A percentile compares a stretch with the other conserved stretches of the same genome.
Conservation (phyloP, 1,139 yeast genomes). For the Yamadazyma dushanensis region DNA sequence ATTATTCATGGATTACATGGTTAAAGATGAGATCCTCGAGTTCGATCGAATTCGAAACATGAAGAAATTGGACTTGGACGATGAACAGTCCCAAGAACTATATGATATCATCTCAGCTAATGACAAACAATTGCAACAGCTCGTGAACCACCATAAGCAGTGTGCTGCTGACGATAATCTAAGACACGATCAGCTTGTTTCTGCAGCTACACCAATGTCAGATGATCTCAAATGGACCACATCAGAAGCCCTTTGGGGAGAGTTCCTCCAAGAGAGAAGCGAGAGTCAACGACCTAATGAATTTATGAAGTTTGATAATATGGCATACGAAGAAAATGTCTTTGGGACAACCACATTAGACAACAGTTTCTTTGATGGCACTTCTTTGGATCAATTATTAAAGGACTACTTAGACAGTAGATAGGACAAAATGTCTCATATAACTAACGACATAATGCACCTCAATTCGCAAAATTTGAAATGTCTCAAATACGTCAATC, state of each 20-base stretch:
- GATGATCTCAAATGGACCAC: too few species aligned
- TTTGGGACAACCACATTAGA: neutral
- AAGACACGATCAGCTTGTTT: too few species aligned
- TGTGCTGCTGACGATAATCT: too few species aligned
- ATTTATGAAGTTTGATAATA: conserved; percentile 8
- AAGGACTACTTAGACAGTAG: conserved; percentile 1
- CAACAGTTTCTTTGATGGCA: neutral
- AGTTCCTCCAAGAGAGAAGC: conserved; percentile 6
- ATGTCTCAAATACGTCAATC: too few species aligned
- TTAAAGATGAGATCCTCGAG: conserved; percentile 24
- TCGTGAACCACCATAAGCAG: too few species aligned
- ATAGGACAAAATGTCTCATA: neutral
- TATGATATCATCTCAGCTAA: neutral
- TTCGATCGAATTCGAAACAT: neutral
- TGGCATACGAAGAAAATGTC: conserved; percentile 8
- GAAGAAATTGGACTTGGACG: conserved; percentile 6
- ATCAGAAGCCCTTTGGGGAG: conserved; percentile 10
- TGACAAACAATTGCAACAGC: neutral
- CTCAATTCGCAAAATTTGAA: too few species aligned
- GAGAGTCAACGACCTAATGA: conserved; percentile 5
- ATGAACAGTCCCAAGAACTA: neutral
- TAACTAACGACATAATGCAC: too few species aligned
- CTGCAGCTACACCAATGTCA: too few species aligned
- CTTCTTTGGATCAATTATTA: conserved; percentile 1
- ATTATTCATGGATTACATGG: conserved; percentile 23